A percentile compares a stretch with the other conserved stretches of the same genome.
Evolutionary conservation across 2,329 filamentous ascomycete genomes (phyloP).

Genomic region (Cladophialophora psammophila): DNA sequence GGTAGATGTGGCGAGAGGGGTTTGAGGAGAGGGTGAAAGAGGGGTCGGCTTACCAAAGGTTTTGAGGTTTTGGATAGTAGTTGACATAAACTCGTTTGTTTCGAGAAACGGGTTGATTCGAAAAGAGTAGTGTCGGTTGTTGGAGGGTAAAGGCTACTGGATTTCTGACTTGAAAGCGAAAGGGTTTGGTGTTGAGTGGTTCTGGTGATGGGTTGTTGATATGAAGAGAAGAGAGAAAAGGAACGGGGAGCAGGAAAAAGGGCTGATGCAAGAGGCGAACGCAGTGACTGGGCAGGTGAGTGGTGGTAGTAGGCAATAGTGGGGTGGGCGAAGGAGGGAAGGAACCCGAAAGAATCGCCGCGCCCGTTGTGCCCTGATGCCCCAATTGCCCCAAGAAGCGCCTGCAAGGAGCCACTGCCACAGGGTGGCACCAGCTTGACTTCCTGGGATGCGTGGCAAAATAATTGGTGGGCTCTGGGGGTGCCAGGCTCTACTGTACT

Average conservation of each 20-base stretch:
- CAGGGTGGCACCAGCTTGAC: neutral
- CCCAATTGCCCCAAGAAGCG: neutral
- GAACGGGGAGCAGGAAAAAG: slow-evolving; percentile 14
- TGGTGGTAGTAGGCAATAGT: neutral
- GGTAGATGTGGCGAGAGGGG: slow-evolving; percentile 22
- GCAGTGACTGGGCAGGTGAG: neutral
- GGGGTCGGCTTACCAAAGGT: slow-evolving; percentile 74
- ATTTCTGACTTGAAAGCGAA: slow-evolving; percentile 17
- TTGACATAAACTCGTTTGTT: slow-evolving; percentile 83
- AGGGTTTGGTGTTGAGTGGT: slow-evolving; percentile 22
- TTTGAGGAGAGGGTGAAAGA: slow-evolving; percentile 13
- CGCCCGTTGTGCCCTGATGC: slow-evolving; percentile 51
- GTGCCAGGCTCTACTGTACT: neutral
- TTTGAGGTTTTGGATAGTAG: slow-evolving; percentile 94
- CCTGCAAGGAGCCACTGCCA: neutral
- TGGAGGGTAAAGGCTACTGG: neutral
- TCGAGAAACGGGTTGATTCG: slow-evolving; percentile 21
- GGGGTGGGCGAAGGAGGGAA: slow-evolving; percentile 40
- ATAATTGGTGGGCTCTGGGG: neutral
- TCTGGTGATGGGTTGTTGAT: slow-evolving; percentile 26
- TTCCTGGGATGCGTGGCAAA: neutral
- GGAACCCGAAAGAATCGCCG: slow-evolving; percentile 54
- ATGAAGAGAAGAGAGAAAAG: slow-evolving; percentile 22
- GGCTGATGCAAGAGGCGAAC: slow-evolving; percentile 11
- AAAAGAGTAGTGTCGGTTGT: slow-evolving; percentile 9